phyloP scores from a whole-genome alignment of 1,284 basidiomycete species.

The Trichosporon sp. region DNA sequence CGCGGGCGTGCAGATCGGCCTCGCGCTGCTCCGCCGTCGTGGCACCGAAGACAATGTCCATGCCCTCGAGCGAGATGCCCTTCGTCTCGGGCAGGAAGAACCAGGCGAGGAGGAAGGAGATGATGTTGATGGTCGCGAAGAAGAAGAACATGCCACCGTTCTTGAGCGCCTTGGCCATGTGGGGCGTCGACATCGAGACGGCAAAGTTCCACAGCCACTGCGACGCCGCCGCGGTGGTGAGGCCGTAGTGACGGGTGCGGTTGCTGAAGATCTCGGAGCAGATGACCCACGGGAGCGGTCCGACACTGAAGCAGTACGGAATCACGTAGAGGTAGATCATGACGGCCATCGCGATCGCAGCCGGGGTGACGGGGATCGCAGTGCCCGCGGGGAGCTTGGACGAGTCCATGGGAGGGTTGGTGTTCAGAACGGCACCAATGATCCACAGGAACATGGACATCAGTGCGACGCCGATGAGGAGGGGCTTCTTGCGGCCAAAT shows the following conservation, averaged over 20 bases:
- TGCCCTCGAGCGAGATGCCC: conserved; percentile 57
- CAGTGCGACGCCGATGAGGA: conserved; percentile 53
- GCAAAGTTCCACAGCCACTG: conserved; percentile 79
- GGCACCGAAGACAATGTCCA: conserved; percentile 74
- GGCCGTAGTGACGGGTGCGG: conserved; percentile 69
- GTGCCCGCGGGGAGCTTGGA: background rate
- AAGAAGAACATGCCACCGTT: conserved; percentile 48
- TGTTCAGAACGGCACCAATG: conserved; percentile 70
- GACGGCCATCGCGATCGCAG: conserved; percentile 47
- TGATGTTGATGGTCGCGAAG: conserved; percentile 45
- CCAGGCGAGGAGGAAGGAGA: conserved; percentile 47
- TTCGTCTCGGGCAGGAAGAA: conserved; percentile 63
- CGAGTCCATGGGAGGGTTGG: conserved; percentile 52
- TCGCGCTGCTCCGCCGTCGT: conserved; percentile 59
- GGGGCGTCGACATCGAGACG: conserved; percentile 65
- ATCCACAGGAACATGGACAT: conserved; percentile 62
- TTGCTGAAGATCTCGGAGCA: conserved; percentile 75
- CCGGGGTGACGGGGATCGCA: conserved; percentile 17
- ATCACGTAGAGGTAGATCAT: conserved; percentile 50
- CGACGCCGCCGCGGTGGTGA: conserved; percentile 63
- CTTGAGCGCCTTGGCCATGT: conserved; percentile 54
- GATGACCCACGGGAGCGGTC: conserved; percentile 41
- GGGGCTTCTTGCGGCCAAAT: conserved; percentile 48
- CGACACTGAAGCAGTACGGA: conserved; percentile 50
- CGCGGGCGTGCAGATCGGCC: conserved; percentile 53